These are phyloP conservation scores for Trichoderma harzianum DNA, from an alignment of 2,329 filamentous ascomycete genomes.

Conservation along the genomic window DNA sequence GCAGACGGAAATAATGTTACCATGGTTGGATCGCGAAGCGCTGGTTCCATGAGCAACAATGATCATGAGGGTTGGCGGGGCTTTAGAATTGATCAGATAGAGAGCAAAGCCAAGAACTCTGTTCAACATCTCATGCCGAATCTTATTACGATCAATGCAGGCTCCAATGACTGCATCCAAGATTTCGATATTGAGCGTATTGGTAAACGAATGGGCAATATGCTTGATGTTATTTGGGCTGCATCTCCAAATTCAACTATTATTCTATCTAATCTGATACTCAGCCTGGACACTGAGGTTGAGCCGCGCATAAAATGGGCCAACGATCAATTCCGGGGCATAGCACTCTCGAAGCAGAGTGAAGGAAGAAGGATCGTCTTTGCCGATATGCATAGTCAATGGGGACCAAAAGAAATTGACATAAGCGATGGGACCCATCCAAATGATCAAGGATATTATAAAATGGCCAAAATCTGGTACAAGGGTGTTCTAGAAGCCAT, in stretches of 20 bases:
- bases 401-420: constrained; percentile 31
- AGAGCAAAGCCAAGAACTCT: constrained; percentile 31
- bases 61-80: constrained; percentile 46
- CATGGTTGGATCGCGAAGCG: constrained; percentile 41
- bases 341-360: not conserved
- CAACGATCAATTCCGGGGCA: not conserved
- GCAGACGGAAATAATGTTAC: constrained; percentile 24
- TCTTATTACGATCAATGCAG: constrained; percentile 41
- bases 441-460: constrained; percentile 36
- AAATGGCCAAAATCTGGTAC: constrained; percentile 42
- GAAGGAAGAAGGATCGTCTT: not conserved
- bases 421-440: constrained; percentile 39
- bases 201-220: constrained; percentile 31
- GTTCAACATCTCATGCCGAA: constrained; percentile 37
- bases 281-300: not conserved
- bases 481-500: constrained; percentile 23
- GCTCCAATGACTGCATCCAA: constrained; percentile 43
- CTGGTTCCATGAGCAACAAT: constrained; percentile 40
- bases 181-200: constrained; percentile 30
- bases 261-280: not conserved
- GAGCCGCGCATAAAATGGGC: not conserved
- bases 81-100: constrained; percentile 39
- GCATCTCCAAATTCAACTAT: not conserved
- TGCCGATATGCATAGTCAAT: not conserved
- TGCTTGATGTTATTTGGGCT: not conserved